phyloP scores from a whole-genome alignment of 371 early-diverging fungal species.

The Mucor saturninus region DNA sequence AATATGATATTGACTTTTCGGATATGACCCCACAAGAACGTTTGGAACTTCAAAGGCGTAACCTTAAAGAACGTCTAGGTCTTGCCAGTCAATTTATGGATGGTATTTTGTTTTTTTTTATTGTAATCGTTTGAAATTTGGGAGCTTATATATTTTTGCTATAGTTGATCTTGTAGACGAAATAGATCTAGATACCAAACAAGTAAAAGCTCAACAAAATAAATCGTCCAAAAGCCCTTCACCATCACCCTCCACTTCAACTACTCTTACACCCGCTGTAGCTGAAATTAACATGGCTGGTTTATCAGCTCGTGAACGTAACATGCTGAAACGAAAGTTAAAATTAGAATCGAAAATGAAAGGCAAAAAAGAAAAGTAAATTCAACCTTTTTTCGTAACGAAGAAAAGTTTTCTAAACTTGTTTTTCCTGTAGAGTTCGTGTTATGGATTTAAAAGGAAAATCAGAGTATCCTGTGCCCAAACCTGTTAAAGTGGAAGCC shows the following conservation, averaged over 20 bases:
- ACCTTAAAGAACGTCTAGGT: slow-evolving; percentile 87
- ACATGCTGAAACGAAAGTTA: slow-evolving; percentile 86
- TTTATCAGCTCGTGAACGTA: slow-evolving; percentile 90
- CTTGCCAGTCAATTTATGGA: slow-evolving; percentile 88
- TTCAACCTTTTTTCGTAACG: background rate
- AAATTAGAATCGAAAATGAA: slow-evolving; percentile 81
- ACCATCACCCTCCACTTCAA: slow-evolving; percentile 31
- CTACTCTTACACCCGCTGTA: slow-evolving; percentile 45
- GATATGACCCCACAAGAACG: slow-evolving; percentile 88
- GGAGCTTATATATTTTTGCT: background rate
- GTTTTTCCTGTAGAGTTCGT: slow-evolving; percentile 40
- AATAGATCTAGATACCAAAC: slow-evolving; percentile 57
- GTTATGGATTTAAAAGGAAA: slow-evolving; percentile 51
- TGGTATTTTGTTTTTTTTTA: slow-evolving; percentile 50
- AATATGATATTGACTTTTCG: slow-evolving; percentile 86
- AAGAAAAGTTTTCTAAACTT: slow-evolving; percentile 1
- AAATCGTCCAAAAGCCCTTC: slow-evolving; percentile 41
- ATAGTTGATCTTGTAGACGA: slow-evolving; percentile 78
- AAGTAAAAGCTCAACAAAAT: slow-evolving; percentile 20
- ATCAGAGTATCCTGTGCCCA: slow-evolving; percentile 44
- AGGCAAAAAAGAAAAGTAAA: slow-evolving; percentile 76
- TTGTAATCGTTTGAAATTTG: background rate
- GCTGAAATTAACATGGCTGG: slow-evolving; percentile 75
- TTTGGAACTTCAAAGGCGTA: slow-evolving; percentile 79
- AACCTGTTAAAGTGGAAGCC: slow-evolving; percentile 52